These are phyloP conservation scores for Dentipellis sp. DNA, from an alignment of 768 basidiomycete species.

Conservation along the genomic window DNA sequence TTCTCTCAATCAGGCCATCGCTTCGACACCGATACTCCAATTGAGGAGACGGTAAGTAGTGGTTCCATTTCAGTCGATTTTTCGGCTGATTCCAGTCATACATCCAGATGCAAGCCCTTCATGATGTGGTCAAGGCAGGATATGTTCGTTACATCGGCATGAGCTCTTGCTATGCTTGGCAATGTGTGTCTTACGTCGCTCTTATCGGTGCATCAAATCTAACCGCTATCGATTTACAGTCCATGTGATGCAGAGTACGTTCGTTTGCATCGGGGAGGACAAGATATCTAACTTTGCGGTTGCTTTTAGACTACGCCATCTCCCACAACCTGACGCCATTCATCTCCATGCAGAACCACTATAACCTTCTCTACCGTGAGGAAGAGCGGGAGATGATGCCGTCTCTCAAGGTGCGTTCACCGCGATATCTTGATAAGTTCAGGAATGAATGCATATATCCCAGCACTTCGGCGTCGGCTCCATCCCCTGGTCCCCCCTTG, in stretches of 20 bases:
- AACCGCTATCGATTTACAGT: neutral
- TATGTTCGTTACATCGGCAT: conserved; percentile 30
- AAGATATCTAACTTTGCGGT: neutral
- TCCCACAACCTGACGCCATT: conserved; percentile 28
- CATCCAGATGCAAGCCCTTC: conserved; percentile 30
- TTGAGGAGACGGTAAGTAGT: conserved; percentile 26
- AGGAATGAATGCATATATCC: neutral
- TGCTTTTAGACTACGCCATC: conserved; percentile 19
- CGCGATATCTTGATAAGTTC: neutral
- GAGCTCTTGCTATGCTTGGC: conserved; percentile 22
- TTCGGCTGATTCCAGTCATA: neutral
- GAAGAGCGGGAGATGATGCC: conserved; percentile 31
- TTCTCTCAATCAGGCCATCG: conserved; percentile 21
- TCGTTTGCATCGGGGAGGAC: neutral
- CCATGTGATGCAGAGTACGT: conserved; percentile 20
- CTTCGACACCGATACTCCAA: conserved; percentile 33
- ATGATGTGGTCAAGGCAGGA: conserved; percentile 33
- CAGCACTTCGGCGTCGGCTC: conserved; percentile 3
- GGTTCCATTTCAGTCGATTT: neutral
- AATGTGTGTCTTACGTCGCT: conserved; percentile 11
- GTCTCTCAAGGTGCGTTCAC: conserved; percentile 16
- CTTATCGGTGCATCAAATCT: neutral
- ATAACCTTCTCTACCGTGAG: conserved; percentile 34
- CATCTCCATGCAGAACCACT: conserved; percentile 39
- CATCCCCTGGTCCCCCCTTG: conserved; percentile 4